Evolutionary conservation across 305 asterid genomes (phyloP).

Genomic region (Solanum hybrid): DNA sequence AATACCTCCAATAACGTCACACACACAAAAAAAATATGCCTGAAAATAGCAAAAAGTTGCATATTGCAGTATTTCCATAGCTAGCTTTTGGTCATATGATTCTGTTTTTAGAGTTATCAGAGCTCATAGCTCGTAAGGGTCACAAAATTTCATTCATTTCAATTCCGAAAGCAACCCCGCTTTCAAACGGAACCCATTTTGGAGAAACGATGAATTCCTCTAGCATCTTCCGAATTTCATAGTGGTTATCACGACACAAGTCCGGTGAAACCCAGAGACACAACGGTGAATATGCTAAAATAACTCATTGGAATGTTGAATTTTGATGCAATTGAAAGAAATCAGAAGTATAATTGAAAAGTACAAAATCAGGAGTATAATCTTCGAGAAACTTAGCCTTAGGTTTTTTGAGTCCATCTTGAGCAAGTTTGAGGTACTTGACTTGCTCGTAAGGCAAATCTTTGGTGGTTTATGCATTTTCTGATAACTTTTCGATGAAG

Average conservation of each 20-base stretch:
- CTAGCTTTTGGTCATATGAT: conserved; percentile 48
- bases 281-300: conserved; percentile 16
- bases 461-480: conserved; percentile 31
- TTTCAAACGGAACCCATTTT: conserved; percentile 31
- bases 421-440: conserved; percentile 33
- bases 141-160: conserved; percentile 28
- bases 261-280: conserved; percentile 9
- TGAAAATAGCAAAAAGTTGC: conserved; percentile 12
- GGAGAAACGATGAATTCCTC: conserved; percentile 36
- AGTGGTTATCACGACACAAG: conserved; percentile 3
- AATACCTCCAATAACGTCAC: too few relatives aligned
- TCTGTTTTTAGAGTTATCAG: conserved; percentile 26
- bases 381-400: conserved; percentile 20
- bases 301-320: conserved; percentile 15
- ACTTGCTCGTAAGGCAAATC: conserved; percentile 22
- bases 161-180: conserved; percentile 20
- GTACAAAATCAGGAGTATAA: conserved; percentile 31
- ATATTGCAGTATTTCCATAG: conserved; percentile 48
- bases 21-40: neutral
- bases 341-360: conserved; percentile 28
- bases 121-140: too few relatives aligned
- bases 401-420: conserved; percentile 23
- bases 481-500: conserved; percentile 13
- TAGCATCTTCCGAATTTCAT: conserved; percentile 6
- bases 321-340: conserved; percentile 20